Evolutionary conservation across 768 basidiomycete species (phyloP).

Genomic region (Pisolithus sp.): DNA sequence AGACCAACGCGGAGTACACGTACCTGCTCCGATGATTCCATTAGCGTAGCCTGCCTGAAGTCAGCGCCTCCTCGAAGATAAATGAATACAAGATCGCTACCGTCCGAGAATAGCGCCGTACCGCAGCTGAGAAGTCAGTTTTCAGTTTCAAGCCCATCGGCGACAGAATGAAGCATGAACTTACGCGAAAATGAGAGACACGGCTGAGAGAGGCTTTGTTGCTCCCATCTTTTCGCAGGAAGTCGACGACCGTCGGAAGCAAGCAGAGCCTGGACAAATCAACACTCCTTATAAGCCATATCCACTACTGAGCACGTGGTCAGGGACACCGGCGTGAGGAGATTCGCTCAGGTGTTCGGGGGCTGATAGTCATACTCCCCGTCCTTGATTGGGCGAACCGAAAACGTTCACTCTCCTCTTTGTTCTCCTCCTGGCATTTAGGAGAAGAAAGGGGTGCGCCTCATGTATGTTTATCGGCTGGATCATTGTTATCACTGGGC

Average conservation of each 20-base stretch:
- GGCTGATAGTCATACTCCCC: no score
- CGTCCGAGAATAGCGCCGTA: slow-evolving; percentile 84
- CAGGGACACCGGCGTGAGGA: no score
- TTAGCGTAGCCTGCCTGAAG: slow-evolving; percentile 64
- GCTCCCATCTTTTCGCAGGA: slow-evolving; percentile 4
- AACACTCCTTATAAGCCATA: neutral
- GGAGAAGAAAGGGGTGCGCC: neutral
- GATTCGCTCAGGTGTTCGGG: no score
- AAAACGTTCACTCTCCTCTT: neutral
- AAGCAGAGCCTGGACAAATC: neutral
- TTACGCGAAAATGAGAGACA: slow-evolving; percentile 83
- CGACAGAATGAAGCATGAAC: slow-evolving; percentile 18
- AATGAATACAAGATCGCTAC: slow-evolving; percentile 28
- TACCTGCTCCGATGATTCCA: slow-evolving; percentile 70
- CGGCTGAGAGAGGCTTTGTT: slow-evolving; percentile 35
- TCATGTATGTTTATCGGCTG: neutral
- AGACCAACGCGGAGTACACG: slow-evolving; percentile 20
- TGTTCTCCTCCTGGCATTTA: neutral
- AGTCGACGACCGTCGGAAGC: neutral
- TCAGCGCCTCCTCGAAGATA: slow-evolving; percentile 2
- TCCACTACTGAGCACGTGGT: no score
- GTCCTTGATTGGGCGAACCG: neutral
- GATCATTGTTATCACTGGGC: neutral
- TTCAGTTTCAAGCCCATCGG: no score
- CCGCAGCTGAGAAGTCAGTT: slow-evolving; percentile 50